Percentiles rank a stretch among this genome's conserved stretches.
Evolutionary conservation across 306 rosid species (phyloP).

Genomic region (Cicer yamashitae): DNA sequence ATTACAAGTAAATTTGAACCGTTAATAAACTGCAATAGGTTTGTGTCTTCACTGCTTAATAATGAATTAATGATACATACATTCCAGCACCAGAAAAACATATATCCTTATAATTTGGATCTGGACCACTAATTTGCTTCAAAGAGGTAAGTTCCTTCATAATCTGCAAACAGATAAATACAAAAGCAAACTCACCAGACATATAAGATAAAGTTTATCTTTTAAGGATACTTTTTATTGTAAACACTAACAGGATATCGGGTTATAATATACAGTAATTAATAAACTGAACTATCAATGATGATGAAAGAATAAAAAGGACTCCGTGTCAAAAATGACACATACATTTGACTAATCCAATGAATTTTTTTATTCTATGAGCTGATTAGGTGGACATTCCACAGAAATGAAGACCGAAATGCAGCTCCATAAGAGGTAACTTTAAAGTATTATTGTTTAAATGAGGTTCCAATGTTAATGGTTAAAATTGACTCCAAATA

Average conservation of each 20-base stretch:
- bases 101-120: conserved; percentile 80
- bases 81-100: conserved; percentile 81
- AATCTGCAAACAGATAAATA: conserved; percentile 59
- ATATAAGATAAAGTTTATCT: conserved; percentile 10
- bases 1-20: conserved; percentile 44
- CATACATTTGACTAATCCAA: conserved; percentile 22
- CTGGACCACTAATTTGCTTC: conserved; percentile 79
- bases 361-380: conserved; percentile 32
- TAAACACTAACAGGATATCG: conserved; percentile 6
- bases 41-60: conserved; percentile 28
- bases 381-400: conserved; percentile 18
- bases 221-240: conserved; percentile 25
- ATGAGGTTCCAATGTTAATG: conserved; percentile 5
- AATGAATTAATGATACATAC: conserved; percentile 53
- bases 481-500: neutral
- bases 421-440: neutral
- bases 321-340: conserved; percentile 16
- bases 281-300: conserved; percentile 29
- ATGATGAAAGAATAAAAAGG: conserved; percentile 12
- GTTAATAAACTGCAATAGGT: conserved; percentile 39
- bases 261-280: conserved; percentile 6
- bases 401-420: conserved; percentile 20
- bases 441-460: conserved; percentile 19
- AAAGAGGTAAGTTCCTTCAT: conserved; percentile 69
- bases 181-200: conserved; percentile 29